These are phyloP conservation scores for Nakazawaea holstii DNA, from an alignment of 805 yeast genomes.

Conservation along the genomic window DNA sequence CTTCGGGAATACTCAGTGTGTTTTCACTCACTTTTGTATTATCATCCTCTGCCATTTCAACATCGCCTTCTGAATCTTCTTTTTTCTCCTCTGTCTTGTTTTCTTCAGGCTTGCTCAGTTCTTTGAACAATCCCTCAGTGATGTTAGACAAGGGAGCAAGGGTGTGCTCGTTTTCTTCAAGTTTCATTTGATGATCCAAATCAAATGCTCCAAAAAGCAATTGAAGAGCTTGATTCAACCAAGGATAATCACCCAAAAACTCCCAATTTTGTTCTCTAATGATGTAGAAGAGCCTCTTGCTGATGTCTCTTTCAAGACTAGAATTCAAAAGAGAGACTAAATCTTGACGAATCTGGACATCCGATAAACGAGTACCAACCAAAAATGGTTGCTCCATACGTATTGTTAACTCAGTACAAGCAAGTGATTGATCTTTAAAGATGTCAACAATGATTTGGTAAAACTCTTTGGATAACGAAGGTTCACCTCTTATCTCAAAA, in stretches of 20 bases:
- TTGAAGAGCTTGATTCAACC: slow-evolving; percentile 93
- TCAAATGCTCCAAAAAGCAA: slow-evolving; percentile 76
- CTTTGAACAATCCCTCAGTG: slow-evolving; percentile 24
- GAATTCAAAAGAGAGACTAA: slow-evolving; percentile 75
- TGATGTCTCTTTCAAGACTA: slow-evolving; percentile 72
- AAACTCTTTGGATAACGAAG: slow-evolving; percentile 68
- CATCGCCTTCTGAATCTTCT: slow-evolving; percentile 20
- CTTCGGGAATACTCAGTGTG: neutral
- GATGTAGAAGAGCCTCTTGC: slow-evolving; percentile 77
- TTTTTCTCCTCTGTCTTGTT: slow-evolving; percentile 9
- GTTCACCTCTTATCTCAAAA: slow-evolving; percentile 84
- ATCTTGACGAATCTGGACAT: slow-evolving; percentile 65
- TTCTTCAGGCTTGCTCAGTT: slow-evolving; percentile 7
- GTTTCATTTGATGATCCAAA: slow-evolving; percentile 35
- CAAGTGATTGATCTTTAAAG: slow-evolving; percentile 72
- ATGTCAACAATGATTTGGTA: slow-evolving; percentile 84
- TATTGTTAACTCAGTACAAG: slow-evolving; percentile 84
- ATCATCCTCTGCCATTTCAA: slow-evolving; percentile 25
- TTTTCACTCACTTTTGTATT: too few species aligned
- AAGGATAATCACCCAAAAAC: slow-evolving; percentile 82
- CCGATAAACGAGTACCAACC: slow-evolving; percentile 84
- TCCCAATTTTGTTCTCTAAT: slow-evolving; percentile 98
- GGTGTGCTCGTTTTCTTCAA: slow-evolving; percentile 43
- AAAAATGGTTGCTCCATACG: slow-evolving; percentile 95
- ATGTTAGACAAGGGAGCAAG: slow-evolving; percentile 49